Percentiles rank a stretch among this genome's conserved stretches.
These are phyloP conservation scores for Penicillium coffeae DNA, from an alignment of 495 filamentous ascomycete species.

Conservation along the genomic window DNA sequence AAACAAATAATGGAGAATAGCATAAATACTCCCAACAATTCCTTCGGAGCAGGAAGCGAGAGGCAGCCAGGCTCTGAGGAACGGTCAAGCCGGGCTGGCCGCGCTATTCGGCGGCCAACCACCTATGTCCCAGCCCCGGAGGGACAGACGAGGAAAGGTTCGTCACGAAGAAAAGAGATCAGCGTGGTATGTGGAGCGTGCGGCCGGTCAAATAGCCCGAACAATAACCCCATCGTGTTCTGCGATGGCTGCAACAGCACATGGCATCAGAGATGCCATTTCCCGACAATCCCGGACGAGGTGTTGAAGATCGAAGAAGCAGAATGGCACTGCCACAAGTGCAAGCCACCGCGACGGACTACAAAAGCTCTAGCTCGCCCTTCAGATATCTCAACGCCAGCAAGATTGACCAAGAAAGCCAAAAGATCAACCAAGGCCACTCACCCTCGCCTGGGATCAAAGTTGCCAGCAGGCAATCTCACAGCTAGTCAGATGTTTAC, in stretches of 20 bases:
- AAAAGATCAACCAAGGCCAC: constrained; percentile 5
- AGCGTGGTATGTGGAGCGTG: constrained; percentile 69
- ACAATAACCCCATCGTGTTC: constrained; percentile 85
- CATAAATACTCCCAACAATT: too few species aligned
- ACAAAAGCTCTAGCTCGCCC: constrained; percentile 9
- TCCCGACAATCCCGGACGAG: constrained; percentile 71
- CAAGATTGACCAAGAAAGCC: constrained; percentile 8
- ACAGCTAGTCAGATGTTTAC: constrained; percentile 26
- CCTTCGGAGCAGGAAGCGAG: too few species aligned
- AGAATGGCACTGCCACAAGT: constrained; percentile 77
- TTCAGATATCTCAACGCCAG: too few species aligned
- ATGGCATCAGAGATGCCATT: constrained; percentile 91
- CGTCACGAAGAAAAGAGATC: constrained; percentile 40
- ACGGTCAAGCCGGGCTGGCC: constrained; percentile 16
- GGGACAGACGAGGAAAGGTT: constrained; percentile 39
- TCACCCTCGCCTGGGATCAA: constrained; percentile 5
- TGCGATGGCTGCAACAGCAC: constrained; percentile 86
- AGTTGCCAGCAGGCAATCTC: background rate
- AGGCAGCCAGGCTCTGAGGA: constrained; percentile 1
- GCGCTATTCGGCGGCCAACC: constrained; percentile 10
- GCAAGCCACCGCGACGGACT: constrained; percentile 43
- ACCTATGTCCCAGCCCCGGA: constrained; percentile 6
- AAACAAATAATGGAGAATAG: too few species aligned
- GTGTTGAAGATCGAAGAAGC: constrained; percentile 62
- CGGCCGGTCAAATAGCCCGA: constrained; percentile 68